Evolutionary conservation across 1,139 yeast genomes (phyloP), one percentile per base, ranked within the genome.

Genomic region (Saccharomyces hybrid): DNA sequence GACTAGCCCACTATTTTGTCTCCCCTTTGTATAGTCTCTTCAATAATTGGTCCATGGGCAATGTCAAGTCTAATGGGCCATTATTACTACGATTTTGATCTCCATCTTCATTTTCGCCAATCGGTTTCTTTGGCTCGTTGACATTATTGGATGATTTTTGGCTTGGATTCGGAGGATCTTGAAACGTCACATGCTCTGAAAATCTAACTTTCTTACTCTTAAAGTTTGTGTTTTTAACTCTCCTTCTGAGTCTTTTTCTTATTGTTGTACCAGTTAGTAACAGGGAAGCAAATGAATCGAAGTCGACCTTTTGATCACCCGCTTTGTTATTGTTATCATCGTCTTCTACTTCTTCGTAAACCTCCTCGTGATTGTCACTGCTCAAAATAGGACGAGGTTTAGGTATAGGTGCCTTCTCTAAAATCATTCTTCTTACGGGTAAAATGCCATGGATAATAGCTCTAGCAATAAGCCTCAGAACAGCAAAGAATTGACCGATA

Each of bases 401-500:
- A 0, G 90, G 89, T 9, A 85, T 78, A 0, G 84, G 78, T 0
- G 88, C 84, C 48, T 75, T 74, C 1, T 74, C 65, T 55, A 71
- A 71, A 38, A 86, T 78, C 64, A 84, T 72, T 16, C 68, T 66
- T 61, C 89, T 71, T 27, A 75, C 69, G 1, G 88, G 85, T 16
- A 74, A 68, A 47, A 70, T 62, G 0, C 83, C 83, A 27, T 60
- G 60, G 56, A 69, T 50, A 9, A 70, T 47, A 6, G 72, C 68
- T 65, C 84, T 89, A 14, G 88, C 77, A 26, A 86, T 76, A 44
- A 86, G 72, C 63, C 95, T 74, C 53, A 86, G 68, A 48, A 85
- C 74, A 1, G 93, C 93, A 71, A 83, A 86, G 67, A 86, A 86
- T 66, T 85, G 88, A 4, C 91, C 91, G 56, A 85, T 80, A 62